Conservation (phyloP, 1,284 basidiomycete genomes). For the Cryptococcus deneoformans region DNA sequence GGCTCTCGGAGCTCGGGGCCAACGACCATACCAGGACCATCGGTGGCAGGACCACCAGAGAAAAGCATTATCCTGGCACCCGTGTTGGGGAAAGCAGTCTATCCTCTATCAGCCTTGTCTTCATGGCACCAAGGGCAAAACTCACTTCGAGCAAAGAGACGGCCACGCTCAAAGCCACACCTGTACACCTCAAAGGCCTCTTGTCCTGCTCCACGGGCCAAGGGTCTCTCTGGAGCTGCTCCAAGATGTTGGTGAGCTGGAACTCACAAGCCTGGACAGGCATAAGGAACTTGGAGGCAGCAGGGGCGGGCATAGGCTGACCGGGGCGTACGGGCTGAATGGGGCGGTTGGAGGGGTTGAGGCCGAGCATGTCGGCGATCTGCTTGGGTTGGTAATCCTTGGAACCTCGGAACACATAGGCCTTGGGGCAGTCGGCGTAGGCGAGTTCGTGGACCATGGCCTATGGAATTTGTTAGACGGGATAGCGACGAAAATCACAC, state of each 20-base stretch:
- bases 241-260: slow-evolving; percentile 91
- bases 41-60: slow-evolving; percentile 92
- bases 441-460: slow-evolving; percentile 99
- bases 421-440: slow-evolving; percentile 94
- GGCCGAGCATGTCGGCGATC: slow-evolving; percentile 97
- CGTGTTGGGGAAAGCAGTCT: slow-evolving; percentile 93
- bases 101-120: slow-evolving; percentile 1
- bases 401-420: slow-evolving; percentile 98
- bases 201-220: slow-evolving; percentile 98
- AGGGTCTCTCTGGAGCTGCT: slow-evolving; percentile 84
- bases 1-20: slow-evolving; percentile 94
- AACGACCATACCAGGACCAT: slow-evolving; percentile 97
- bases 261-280: slow-evolving; percentile 94
- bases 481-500: not conserved
- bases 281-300: slow-evolving; percentile 90
- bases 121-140: not conserved
- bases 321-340: slow-evolving; percentile 61
- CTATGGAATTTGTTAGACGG: slow-evolving; percentile 49
- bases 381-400: slow-evolving; percentile 98
- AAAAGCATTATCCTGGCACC: slow-evolving; percentile 97
- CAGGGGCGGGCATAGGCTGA: slow-evolving; percentile 71
- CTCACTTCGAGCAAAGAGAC: slow-evolving; percentile 86
- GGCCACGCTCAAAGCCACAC: slow-evolving; percentile 91
- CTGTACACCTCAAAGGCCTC: slow-evolving; percentile 91
- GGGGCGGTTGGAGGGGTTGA: slow-evolving; percentile 58